Percentiles rank a stretch among this genome's conserved stretches.
Conservation (phyloP, 2,329 filamentous ascomycete species). For the Metarhizium humberi region DNA sequence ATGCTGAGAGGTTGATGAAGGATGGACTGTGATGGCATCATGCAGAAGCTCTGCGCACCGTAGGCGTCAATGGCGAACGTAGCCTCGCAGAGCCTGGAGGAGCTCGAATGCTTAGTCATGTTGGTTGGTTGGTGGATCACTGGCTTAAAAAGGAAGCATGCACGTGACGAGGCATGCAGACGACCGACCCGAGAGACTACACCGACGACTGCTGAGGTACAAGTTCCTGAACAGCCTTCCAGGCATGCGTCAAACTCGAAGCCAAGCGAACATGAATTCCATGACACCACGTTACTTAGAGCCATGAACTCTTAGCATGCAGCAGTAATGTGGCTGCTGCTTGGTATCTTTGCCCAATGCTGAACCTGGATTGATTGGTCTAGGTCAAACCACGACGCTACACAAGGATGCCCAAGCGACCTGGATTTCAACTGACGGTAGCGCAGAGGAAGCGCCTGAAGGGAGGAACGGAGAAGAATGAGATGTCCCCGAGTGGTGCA, state of each 20-base stretch:
- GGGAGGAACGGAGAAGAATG: not conserved
- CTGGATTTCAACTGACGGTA: not conserved
- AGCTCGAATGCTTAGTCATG: constrained; percentile 5
- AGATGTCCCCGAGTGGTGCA: not conserved
- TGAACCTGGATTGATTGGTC: not conserved
- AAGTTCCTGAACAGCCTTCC: no score
- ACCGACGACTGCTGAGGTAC: no score
- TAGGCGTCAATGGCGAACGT: constrained; percentile 4
- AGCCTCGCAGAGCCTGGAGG: constrained; percentile 1
- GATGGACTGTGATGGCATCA: not conserved
- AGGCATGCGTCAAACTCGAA: no score
- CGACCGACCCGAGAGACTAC: no score
- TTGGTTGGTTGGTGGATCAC: not conserved
- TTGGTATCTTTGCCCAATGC: not conserved
- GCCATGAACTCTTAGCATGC: no score
- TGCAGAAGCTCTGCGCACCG: not conserved
- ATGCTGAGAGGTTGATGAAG: not conserved
- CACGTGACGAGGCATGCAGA: constrained; percentile 1
- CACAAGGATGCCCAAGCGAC: not conserved
- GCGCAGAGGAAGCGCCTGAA: not conserved
- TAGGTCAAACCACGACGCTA: not conserved
- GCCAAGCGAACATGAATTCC: no score
- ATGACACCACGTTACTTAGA: no score
- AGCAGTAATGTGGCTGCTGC: no score
- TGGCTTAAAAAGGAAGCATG: not conserved